Evolutionary conservation across 495 filamentous ascomycete species (phyloP), one percentile per base, ranked within the genome.

Genomic region (Evansstolkia leycettana): DNA sequence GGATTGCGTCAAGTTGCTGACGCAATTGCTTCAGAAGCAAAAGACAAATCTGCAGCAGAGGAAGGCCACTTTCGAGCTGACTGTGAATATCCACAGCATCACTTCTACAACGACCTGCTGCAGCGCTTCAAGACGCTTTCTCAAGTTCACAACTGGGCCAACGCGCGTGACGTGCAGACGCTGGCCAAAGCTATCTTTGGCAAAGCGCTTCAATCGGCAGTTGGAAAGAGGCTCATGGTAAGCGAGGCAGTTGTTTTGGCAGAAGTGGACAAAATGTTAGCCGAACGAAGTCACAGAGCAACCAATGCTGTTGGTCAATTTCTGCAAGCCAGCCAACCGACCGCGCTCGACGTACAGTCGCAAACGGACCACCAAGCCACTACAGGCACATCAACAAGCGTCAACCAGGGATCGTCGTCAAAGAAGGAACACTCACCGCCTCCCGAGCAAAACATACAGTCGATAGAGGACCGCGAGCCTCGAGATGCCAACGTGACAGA

Each of bases 161-260:
- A 79, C 45, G 80, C 75, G 0, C 57, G 80, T 7, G 81, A 85
- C 36, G 63, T 87, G 0, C 54, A 72, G 25, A 72, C 64, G 0
- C 28, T 84, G 1, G 66, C 57, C 0, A 78, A 72, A 39, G 47
- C 28, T 0, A 65, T 82, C 10, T 72, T 68, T 38, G 44, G 57
- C n/a, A 55, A 48, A 28, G 38, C 62, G 2, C 43, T 78, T 8
- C 47, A 44, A 1, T 49, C 47, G 0, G 28, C 49, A 2, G 28
- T 3, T 25, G 34, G 17, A 31, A 31, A 23, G 17, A 40, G 25
- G 13, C 29, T 71, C 11, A 38, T 46, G 1, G 51, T 61, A 23
- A 28, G 35, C 16, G 47, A 69, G 37, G 45, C 47, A 0, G 32
- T 47, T 1, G 49, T 76, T 18, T 17, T 57, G 3, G 41, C 50